Percentiles rank a stretch among this genome's conserved stretches.
Evolutionary conservation across 2,329 filamentous ascomycete species (phyloP).

Genomic region (Colletotrichum orchidophilum): DNA sequence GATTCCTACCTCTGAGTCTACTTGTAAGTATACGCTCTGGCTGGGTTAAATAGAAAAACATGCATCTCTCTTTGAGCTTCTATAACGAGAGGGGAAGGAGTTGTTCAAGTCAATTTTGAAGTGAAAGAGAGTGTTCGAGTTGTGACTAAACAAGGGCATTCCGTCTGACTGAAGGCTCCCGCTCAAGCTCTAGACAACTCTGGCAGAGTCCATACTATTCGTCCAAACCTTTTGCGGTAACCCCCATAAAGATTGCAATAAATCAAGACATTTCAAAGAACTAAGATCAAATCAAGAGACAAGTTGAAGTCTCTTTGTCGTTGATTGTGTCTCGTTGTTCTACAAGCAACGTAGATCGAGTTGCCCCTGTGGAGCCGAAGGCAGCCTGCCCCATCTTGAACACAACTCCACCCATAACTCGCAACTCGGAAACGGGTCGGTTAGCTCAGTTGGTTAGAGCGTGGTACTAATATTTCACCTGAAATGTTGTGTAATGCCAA

Average conservation of each 20-base stretch:
- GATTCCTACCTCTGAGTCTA: neutral
- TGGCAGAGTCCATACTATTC: neutral
- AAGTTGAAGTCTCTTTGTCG: neutral
- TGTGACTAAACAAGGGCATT: neutral
- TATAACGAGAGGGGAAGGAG: neutral
- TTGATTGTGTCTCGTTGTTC: neutral
- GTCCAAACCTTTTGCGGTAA: neutral
- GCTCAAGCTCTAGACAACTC: neutral
- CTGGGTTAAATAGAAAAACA: neutral
- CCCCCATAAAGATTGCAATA: neutral
- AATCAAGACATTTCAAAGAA: neutral
- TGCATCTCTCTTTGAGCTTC: neutral
- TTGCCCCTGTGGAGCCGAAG: neutral
- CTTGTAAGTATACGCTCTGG: neutral
- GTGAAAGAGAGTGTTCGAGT: neutral
- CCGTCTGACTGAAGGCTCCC: neutral
- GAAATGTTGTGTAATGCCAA: slow-evolving; percentile 30
- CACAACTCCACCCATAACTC: accelerated
- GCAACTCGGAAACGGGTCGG: slow-evolving; percentile 9
- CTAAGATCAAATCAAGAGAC: neutral
- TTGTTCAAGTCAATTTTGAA: neutral
- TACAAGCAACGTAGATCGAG: neutral
- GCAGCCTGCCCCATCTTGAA: neutral
- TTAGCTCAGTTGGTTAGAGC: slow-evolving; percentile 34
- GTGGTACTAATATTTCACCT: slow-evolving; percentile 31